A percentile compares a stretch with the other conserved stretches of the same genome.
These are phyloP conservation scores for Iberis amara DNA, from an alignment of 441 rosid genomes.

Conservation along the genomic window DNA sequence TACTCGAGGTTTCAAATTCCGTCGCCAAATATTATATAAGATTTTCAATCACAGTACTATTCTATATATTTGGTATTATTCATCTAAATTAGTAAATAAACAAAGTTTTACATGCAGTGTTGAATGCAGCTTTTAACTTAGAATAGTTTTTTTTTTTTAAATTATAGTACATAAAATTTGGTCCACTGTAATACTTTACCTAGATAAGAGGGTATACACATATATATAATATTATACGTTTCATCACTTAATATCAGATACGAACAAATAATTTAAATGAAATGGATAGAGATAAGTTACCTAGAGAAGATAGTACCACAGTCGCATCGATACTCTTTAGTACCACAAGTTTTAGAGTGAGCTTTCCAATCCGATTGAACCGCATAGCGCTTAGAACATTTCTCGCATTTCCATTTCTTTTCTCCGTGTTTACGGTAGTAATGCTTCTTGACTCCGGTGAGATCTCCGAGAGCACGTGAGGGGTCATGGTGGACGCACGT, in stretches of 20 bases:
- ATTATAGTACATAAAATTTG: slow-evolving; percentile 9
- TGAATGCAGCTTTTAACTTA: slow-evolving; percentile 22
- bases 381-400: slow-evolving; percentile 77
- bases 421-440: slow-evolving; percentile 78
- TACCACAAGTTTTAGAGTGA: slow-evolving; percentile 68
- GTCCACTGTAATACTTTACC: slow-evolving; percentile 29
- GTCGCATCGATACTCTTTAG: slow-evolving; percentile 67
- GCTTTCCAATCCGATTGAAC: slow-evolving; percentile 96
- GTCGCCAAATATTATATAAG: slow-evolving; percentile 17
- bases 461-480: slow-evolving; percentile 83
- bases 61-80: slow-evolving; percentile 22
- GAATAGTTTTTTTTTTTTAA: slow-evolving; percentile 15
- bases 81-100: slow-evolving; percentile 21
- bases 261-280: slow-evolving; percentile 27
- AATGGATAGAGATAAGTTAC: slow-evolving; percentile 38
- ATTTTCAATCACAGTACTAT: slow-evolving; percentile 25
- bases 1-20: slow-evolving; percentile 28
- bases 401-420: slow-evolving; percentile 85
- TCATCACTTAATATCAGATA: slow-evolving; percentile 20
- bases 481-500: slow-evolving; percentile 91
- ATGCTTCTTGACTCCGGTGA: slow-evolving; percentile 82
- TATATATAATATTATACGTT: slow-evolving; percentile 24
- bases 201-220: slow-evolving; percentile 21
- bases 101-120: slow-evolving; percentile 26
- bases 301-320: slow-evolving; percentile 85